These are phyloP conservation scores for thale cress (Arabidopsis thaliana) DNA, from an alignment of 345 rosid species.

Conservation along the genomic window TAIR10.1 NC_003070.9:11183001-11183500, in stretches of 20 bases:
- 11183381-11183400: slow-evolving; percentile 55
- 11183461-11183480: slow-evolving; percentile 51
- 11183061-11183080: slow-evolving; percentile 74
- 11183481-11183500: slow-evolving; percentile 54
- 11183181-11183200: slow-evolving; percentile 64
- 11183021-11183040: slow-evolving; percentile 78
- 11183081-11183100: slow-evolving; percentile 63
- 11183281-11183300: slow-evolving; percentile 40
- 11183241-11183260: slow-evolving; percentile 52
- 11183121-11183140: slow-evolving; percentile 44
- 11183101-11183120: slow-evolving; percentile 51
- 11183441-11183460: slow-evolving; percentile 69
- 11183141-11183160: slow-evolving; percentile 49
- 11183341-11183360: slow-evolving; percentile 57
- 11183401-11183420: slow-evolving; percentile 82
- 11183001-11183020: slow-evolving; percentile 76
- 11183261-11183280: slow-evolving; percentile 54
- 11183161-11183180: slow-evolving; percentile 60
- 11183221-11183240: slow-evolving; percentile 55
- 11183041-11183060: slow-evolving; percentile 77
- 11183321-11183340: slow-evolving; percentile 55
- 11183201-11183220: slow-evolving; percentile 68
- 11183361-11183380: slow-evolving; percentile 76
- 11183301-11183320: slow-evolving; percentile 65
- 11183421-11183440: slow-evolving; percentile 80